Evolutionary conservation across 2,329 filamentous ascomycete species (phyloP).

Genomic region (Clonostachys rosea): DNA sequence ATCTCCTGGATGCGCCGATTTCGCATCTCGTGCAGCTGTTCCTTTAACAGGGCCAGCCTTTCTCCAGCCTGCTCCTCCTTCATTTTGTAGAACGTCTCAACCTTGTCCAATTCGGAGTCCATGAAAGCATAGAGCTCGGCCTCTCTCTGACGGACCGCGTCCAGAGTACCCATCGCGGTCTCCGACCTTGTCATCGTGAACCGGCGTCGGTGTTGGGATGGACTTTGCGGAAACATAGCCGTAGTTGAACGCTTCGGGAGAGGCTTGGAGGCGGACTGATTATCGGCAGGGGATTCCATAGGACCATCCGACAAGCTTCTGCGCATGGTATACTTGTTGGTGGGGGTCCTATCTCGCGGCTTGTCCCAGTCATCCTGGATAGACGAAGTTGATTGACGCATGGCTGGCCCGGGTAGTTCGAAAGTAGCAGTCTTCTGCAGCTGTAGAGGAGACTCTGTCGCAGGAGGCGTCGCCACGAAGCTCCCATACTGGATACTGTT

Average conservation of each 20-base stretch:
- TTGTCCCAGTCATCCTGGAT: too few species aligned
- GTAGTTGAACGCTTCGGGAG: constrained; percentile 8
- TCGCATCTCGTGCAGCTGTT: constrained; percentile 91
- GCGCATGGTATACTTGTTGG: constrained; percentile 9
- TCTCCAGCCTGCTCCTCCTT: constrained; percentile 84
- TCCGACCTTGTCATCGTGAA: constrained; percentile 32
- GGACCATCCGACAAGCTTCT: constrained; percentile 27
- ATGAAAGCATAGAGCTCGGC: constrained; percentile 86
- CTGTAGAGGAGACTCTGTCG: constrained; percentile 9
- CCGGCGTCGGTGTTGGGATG: constrained; percentile 25
- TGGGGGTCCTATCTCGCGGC: too few species aligned
- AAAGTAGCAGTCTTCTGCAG: constrained; percentile 22
- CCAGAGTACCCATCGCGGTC: constrained; percentile 37
- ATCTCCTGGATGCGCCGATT: constrained; percentile 76
- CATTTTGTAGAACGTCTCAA: constrained; percentile 81
- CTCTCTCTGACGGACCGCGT: constrained; percentile 67
- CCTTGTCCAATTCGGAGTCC: constrained; percentile 81
- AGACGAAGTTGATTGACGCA: constrained; percentile 24
- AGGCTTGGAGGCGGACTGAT: not conserved
- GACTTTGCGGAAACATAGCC: constrained; percentile 10
- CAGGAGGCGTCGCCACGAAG: constrained; percentile 37
- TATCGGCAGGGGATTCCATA: constrained; percentile 9
- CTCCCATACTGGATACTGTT: constrained; percentile 46
- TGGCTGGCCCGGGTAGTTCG: constrained; percentile 49
- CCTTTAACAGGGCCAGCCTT: constrained; percentile 65